A percentile compares a stretch with the other conserved stretches of the same genome.
Conservation (phyloP, 1,284 basidiomycete species). For the Pholiota adiposa region DNA sequence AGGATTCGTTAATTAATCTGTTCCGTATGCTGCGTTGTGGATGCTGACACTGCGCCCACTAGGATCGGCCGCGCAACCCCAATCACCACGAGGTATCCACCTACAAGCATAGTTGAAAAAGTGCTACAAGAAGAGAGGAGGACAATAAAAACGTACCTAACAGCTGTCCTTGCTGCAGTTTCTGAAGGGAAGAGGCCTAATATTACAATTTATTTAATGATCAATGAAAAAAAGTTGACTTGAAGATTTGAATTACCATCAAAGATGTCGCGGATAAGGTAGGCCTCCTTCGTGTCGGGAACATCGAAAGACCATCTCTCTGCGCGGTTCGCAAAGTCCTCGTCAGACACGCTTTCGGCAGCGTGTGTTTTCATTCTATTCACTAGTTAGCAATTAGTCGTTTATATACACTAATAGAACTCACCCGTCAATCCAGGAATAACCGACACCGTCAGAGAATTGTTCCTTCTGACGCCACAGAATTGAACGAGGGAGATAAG, state of each 20-base stretch:
- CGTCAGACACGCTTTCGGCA: conserved; percentile 77
- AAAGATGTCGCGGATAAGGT: conserved; percentile 94
- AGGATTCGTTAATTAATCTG: conserved; percentile 29
- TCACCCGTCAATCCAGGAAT: conserved; percentile 98
- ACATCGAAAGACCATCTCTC: conserved; percentile 84
- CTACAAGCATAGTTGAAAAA: conserved; percentile 38
- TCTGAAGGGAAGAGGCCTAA: conserved; percentile 82
- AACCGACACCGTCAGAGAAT: conserved; percentile 99
- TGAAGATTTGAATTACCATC: conserved; percentile 57
- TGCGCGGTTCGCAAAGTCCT: conserved; percentile 74
- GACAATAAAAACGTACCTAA: conserved; percentile 60
- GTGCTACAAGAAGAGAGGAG: conserved; percentile 14
- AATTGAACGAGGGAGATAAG: conserved; percentile 94
- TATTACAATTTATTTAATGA: conserved; percentile 13
- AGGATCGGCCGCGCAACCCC: conserved; percentile 95
- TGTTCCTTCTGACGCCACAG: conserved; percentile 99
- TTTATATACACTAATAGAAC: conserved; percentile 13
- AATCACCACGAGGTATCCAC: conserved; percentile 94
- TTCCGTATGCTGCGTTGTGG: conserved; percentile 88
- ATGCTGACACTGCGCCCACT: conserved; percentile 95
- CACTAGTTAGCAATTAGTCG: conserved; percentile 2
- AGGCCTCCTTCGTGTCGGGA: conserved; percentile 98
- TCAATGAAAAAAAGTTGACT: conserved; percentile 6
- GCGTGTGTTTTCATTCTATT: conserved; percentile 91
- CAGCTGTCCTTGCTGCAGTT: conserved; percentile 91